These are phyloP conservation scores for Starmerella kuoi DNA, from an alignment of 805 yeast species.

Conservation along the genomic window DNA sequence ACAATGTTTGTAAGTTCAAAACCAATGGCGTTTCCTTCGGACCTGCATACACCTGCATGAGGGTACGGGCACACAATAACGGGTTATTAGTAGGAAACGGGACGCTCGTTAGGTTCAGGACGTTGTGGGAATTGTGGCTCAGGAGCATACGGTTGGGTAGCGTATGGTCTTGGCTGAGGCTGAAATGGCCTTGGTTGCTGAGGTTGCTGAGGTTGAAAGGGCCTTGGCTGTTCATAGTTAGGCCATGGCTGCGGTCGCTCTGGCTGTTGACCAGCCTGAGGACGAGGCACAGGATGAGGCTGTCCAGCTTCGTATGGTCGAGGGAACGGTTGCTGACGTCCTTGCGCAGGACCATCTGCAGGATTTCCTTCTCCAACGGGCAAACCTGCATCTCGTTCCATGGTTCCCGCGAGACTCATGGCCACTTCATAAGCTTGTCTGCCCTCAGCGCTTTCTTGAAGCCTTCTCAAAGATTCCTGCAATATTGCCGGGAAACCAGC, in stretches of 20 bases:
- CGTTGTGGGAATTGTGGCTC: neutral
- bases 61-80: too few species aligned
- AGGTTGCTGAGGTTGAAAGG: neutral
- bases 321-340: neutral
- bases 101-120: too few species aligned
- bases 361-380: neutral
- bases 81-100: too few species aligned
- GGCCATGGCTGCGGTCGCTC: neutral
- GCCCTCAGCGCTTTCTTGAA: conserved; percentile 11
- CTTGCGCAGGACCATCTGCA: neutral
- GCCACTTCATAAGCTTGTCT: conserved; percentile 7
- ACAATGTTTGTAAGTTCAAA: too few species aligned
- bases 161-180: neutral
- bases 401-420: neutral
- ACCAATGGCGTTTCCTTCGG: too few species aligned
- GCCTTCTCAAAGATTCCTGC: neutral
- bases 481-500: neutral
- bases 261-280: neutral
- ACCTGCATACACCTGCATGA: too few species aligned
- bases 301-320: neutral
- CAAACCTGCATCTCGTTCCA: conserved; percentile 11
- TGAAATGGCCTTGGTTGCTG: neutral
- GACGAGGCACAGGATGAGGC: neutral
- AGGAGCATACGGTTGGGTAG: neutral
- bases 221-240: neutral